Evolutionary conservation across 179 eudicot species (phyloP).

Genomic region (Beta macrorhiza): DNA sequence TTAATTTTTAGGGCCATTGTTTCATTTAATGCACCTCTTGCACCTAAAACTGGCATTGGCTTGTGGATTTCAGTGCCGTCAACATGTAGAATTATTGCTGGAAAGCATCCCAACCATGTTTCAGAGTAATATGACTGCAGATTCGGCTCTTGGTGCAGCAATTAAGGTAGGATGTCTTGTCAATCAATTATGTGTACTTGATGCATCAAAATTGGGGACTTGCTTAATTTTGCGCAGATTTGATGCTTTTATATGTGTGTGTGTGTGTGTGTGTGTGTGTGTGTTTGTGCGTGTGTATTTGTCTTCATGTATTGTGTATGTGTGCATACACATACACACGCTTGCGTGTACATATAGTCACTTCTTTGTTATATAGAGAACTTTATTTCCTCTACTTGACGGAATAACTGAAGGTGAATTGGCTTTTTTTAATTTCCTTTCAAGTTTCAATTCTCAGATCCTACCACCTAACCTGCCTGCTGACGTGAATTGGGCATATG

Average conservation of each 20-base stretch:
- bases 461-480: background rate
- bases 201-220: background rate
- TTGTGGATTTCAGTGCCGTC: slow-evolving; percentile 66
- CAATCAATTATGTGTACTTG: background rate
- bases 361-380: background rate
- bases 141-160: slow-evolving; percentile 95
- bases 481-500: background rate
- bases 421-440: background rate
- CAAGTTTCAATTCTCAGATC: background rate
- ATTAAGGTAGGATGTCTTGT: slow-evolving; percentile 56
- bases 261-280: background rate
- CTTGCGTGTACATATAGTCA: background rate
- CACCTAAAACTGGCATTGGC: slow-evolving; percentile 1
- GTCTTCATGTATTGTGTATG: too few relatives aligned
- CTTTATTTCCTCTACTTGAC: background rate
- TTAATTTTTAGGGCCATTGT: background rate
- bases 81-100: slow-evolving; percentile 79
- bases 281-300: background rate
- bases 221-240: background rate
- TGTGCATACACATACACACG: too few relatives aligned
- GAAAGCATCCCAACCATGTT: slow-evolving; percentile 95
- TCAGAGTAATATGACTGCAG: slow-evolving; percentile 73
- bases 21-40: slow-evolving; percentile 4
- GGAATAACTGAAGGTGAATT: background rate
- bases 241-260: background rate